A percentile compares a stretch with the other conserved stretches of the same genome.
Evolutionary conservation across 441 rosid genomes (phyloP).

Genomic region (Theobroma grandiflorum): DNA sequence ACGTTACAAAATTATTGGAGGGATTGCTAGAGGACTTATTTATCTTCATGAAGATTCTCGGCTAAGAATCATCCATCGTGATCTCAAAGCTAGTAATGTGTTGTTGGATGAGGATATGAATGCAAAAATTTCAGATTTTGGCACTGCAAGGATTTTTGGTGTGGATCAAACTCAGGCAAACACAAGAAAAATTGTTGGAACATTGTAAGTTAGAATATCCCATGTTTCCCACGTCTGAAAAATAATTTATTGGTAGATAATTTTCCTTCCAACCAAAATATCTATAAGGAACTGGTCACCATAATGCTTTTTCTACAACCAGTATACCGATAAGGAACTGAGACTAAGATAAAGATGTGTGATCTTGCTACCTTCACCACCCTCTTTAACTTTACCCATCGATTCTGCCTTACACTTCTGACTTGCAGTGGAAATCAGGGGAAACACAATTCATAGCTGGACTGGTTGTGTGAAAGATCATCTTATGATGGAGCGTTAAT

Average conservation of each 20-base stretch:
- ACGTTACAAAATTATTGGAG: slow-evolving; percentile 38
- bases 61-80: slow-evolving; percentile 38
- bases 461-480: background rate
- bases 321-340: background rate
- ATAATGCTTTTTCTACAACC: background rate
- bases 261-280: no score
- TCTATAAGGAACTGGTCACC: no score
- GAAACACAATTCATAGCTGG: no score
- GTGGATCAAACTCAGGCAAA: slow-evolving; percentile 36
- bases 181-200: slow-evolving; percentile 40
- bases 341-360: background rate
- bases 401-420: no score
- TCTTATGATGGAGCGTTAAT: background rate
- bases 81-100: slow-evolving; percentile 42
- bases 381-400: no score
- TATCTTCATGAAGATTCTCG: slow-evolving; percentile 53
- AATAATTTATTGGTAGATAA: background rate
- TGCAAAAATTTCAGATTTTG: slow-evolving; percentile 48
- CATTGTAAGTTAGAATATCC: slow-evolving; percentile 35
- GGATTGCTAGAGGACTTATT: slow-evolving; percentile 43
- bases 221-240: background rate
- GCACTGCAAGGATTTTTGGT: slow-evolving; percentile 37
- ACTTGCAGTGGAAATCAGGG: no score
- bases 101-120: slow-evolving; percentile 43
- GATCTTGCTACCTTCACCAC: background rate